Percentiles rank a stretch among this genome's conserved stretches.
Evolutionary conservation across 139 green algal species (phyloP).

Genomic region (Coelastrella sp.): DNA sequence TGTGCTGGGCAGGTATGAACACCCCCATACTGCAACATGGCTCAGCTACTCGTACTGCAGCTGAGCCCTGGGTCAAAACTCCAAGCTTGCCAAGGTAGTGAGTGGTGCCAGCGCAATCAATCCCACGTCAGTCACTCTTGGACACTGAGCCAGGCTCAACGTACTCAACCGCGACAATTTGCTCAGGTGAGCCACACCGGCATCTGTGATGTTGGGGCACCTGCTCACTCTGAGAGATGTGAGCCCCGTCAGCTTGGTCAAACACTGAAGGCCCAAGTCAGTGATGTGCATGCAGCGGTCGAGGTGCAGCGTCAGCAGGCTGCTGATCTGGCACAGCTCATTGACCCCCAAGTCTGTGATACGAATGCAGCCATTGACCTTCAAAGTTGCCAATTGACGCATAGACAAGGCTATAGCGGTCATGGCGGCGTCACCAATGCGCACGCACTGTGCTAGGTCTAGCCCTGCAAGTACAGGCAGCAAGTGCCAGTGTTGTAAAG

Average conservation of each 20-base stretch:
- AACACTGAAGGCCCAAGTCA: constrained; percentile 46
- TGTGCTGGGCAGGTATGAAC: too few species aligned
- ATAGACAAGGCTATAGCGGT: constrained; percentile 33
- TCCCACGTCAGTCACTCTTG: constrained; percentile 51
- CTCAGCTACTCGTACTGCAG: too few species aligned
- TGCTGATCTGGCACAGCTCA: constrained; percentile 22
- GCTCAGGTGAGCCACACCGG: constrained; percentile 52
- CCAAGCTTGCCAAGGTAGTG: constrained; percentile 59
- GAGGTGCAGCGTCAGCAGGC: constrained; percentile 66
- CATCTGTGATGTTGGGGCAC: constrained; percentile 59
- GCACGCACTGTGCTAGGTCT: constrained; percentile 55
- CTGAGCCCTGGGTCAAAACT: constrained; percentile 45
- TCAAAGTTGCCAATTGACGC: constrained; percentile 49
- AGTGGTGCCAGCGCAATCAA: constrained; percentile 59
- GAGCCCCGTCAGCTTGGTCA: constrained; percentile 52
- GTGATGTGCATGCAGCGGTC: constrained; percentile 65
- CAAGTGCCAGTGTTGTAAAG: background rate
- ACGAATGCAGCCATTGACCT: constrained; percentile 55
- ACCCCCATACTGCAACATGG: too few species aligned
- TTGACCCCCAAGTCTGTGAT: constrained; percentile 55
- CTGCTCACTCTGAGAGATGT: constrained; percentile 59
- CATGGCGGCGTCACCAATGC: constrained; percentile 50
- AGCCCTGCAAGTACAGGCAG: constrained; percentile 43
- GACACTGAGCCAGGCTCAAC: constrained; percentile 67
- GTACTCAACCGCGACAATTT: constrained; percentile 57